Evolutionary conservation across 2,329 filamentous ascomycete genomes (phyloP).

Genomic region (Apiospora saccharicola): DNA sequence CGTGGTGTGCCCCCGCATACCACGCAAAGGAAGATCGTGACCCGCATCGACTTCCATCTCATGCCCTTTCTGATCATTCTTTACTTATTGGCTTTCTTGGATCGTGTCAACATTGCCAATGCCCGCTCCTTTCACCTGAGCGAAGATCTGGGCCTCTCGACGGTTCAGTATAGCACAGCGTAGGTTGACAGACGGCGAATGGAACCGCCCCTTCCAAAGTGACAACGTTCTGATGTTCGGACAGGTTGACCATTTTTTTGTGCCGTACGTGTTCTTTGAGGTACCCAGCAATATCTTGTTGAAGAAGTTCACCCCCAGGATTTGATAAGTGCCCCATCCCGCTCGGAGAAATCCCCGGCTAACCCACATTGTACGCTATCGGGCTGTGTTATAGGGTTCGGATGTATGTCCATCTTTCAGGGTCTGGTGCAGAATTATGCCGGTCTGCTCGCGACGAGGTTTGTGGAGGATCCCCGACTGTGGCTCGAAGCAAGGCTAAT

Average conservation of each 20-base stretch:
- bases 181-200: background rate
- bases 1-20: slow-evolving; percentile 59
- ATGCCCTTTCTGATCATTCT: slow-evolving; percentile 77
- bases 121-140: slow-evolving; percentile 72
- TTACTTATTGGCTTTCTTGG: slow-evolving; percentile 47
- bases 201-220: background rate
- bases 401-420: slow-evolving; percentile 76
- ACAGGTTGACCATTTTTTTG: slow-evolving; percentile 79
- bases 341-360: slow-evolving; percentile 57
- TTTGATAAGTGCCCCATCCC: slow-evolving; percentile 54
- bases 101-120: slow-evolving; percentile 82
- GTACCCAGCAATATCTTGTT: slow-evolving; percentile 78
- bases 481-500: background rate
- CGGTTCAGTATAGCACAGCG: slow-evolving; percentile 72
- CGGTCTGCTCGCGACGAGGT: slow-evolving; percentile 79
- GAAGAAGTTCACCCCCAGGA: slow-evolving; percentile 58
- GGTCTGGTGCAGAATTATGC: slow-evolving; percentile 80
- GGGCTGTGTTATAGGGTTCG: slow-evolving; percentile 85
- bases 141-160: slow-evolving; percentile 66
- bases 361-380: slow-evolving; percentile 58
- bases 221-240: slow-evolving; percentile 27
- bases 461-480: slow-evolving; percentile 63
- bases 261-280: slow-evolving; percentile 77
- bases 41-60: slow-evolving; percentile 74
- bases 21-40: slow-evolving; percentile 70